Base-by-base conservation (phyloP, 805 yeast genomes). In the Metschnikowia bowlesiae region DNA sequence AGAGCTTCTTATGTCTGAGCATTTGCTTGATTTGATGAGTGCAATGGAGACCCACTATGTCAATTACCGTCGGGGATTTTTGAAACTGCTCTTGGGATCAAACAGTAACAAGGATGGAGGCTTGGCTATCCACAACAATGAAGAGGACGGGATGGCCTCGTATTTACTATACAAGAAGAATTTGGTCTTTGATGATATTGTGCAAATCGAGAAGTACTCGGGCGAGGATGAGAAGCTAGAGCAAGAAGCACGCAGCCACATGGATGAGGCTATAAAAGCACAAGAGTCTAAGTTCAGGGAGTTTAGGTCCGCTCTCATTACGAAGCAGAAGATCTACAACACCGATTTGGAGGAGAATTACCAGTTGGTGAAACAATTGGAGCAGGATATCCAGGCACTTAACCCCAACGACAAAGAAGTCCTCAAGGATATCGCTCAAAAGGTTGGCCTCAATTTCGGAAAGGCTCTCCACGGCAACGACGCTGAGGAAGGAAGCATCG, bases 21-120 rank as follows among this genome's bases (percentile, higher is more conserved):
- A 88, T 66, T 79, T 89, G 85, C 78, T 87, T 45, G 96, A 90
- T 61, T 76, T 91, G 56, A 82, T 89, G 38, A 63, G 71, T n/a
- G 75, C 89, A 7, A 88, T 96, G 6, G 92, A 89, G 58, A 73
- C 74, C n/a, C 81, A 86, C 63, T 89, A 85, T 68, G 95, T 86
- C 58, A 74, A 74, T 33, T 89, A 81, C 68, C 79, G 96, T 41
- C 63, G 71, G 18, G 75, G 74, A 42, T 79, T 85, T 60, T 71
- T 87, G 69, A 73, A 69, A 47, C 71, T 79, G 9, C 72, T 87
- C 50, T 61, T 65, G 59, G 59, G 62, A 59, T 53, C 62, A 56
- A 29, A 11, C 40, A 53, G 22, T 29, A 32, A 34, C 22, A 46
- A 40, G 30, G 51, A 50, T 11, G 51, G 50, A 26, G 33, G 26